phyloP scores from a whole-genome alignment of 2,329 filamentous ascomycete genomes.

The Exophiala lecanii-corni region DNA sequence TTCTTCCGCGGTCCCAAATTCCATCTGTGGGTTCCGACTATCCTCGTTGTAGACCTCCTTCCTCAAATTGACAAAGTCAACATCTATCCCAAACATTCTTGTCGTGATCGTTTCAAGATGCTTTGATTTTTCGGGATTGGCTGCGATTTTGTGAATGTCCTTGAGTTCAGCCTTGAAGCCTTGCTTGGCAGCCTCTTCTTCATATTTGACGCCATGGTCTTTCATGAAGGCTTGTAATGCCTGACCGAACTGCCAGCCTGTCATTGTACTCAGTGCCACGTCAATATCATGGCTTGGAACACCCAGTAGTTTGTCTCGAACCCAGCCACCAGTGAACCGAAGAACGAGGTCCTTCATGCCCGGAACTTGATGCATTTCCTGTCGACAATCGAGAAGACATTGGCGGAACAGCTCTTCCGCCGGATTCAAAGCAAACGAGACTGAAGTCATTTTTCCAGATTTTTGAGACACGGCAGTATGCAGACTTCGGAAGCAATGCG shows the following conservation, averaged over 20 bases:
- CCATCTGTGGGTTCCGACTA: conserved; percentile 84
- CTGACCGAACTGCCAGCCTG: conserved; percentile 44
- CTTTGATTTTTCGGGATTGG: conserved; percentile 94
- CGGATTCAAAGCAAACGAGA: conserved; percentile 18
- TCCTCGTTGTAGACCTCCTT: conserved; percentile 89
- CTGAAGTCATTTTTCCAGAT: conserved; percentile 11
- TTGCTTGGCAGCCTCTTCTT: conserved; percentile 35
- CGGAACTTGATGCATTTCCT: conserved; percentile 16
- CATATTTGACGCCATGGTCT: conserved; percentile 40
- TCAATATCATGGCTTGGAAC: conserved; percentile 46
- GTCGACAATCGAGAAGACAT: conserved; percentile 26
- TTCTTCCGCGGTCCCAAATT: conserved; percentile 87
- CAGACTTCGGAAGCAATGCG: too few relatives aligned
- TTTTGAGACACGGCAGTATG: too few relatives aligned
- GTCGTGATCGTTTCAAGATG: conserved; percentile 89
- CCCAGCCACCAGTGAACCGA: conserved; percentile 48
- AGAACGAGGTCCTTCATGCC: conserved; percentile 35
- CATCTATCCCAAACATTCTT: conserved; percentile 76
- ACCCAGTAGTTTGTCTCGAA: conserved; percentile 47
- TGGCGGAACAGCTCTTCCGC: conserved; percentile 26
- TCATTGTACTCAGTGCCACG: conserved; percentile 47
- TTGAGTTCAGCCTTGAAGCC: conserved; percentile 45
- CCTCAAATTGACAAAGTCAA: conserved; percentile 90
- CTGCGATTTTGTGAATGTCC: conserved; percentile 78
- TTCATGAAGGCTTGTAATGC: conserved; percentile 40